Percentiles rank a stretch among this genome's conserved stretches.
Conservation (phyloP, 345 rosid species). For the Lepidium sativum region DNA sequence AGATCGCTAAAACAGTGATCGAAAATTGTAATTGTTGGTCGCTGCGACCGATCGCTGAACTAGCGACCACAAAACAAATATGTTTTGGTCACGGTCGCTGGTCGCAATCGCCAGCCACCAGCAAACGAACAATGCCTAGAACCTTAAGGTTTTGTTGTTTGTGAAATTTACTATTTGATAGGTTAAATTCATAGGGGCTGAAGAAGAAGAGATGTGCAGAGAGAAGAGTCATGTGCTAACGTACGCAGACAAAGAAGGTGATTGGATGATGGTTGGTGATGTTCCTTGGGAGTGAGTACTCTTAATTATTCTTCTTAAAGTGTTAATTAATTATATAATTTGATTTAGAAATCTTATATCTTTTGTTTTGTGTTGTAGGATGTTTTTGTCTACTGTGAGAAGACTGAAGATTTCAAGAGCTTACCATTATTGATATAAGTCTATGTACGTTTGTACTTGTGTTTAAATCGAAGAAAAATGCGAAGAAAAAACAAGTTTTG, state of each 20-base stretch:
- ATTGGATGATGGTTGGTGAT: slow-evolving; percentile 98
- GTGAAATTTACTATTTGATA: no score
- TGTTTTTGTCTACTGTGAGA: slow-evolving; percentile 82
- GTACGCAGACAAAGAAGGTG: slow-evolving; percentile 94
- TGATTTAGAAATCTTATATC: no score
- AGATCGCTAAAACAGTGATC: no score
- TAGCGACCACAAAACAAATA: no score
- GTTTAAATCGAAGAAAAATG: not conserved
- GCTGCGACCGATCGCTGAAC: no score
- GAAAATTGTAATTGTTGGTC: no score
- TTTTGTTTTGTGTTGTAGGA: slow-evolving; percentile 40
- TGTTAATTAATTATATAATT: no score
- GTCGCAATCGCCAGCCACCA: no score
- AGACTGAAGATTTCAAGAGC: slow-evolving; percentile 86
- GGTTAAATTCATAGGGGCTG: no score
- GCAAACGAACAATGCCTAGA: no score
- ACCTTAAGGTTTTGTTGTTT: no score
- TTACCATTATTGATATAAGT: slow-evolving; percentile 23
- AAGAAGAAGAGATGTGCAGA: slow-evolving; percentile 47
- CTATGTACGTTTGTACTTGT: not conserved
- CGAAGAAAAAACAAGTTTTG: not conserved
- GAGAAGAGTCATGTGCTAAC: slow-evolving; percentile 69
- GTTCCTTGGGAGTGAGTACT: slow-evolving; percentile 95
- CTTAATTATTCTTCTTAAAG: not conserved
- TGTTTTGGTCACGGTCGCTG: no score